Evolutionary conservation across 345 rosid species (phyloP).

Genomic region (Corchorus olitorius): DNA sequence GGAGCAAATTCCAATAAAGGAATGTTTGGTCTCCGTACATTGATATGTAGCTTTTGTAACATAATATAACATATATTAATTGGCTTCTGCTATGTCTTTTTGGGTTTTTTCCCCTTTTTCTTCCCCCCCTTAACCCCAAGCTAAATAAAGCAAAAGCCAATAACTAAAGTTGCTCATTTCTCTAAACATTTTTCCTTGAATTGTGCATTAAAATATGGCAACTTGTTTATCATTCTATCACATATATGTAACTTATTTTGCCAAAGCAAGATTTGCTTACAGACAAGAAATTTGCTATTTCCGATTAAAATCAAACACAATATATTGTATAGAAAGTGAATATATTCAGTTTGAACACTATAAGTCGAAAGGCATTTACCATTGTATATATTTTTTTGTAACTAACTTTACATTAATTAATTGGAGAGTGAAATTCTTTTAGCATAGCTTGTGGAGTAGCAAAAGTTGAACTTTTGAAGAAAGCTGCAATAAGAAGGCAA

Average conservation of each 20-base stretch:
- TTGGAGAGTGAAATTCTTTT: too few relatives aligned
- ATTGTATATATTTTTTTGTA: too few relatives aligned
- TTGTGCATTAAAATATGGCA: conserved; percentile 18
- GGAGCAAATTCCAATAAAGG: conserved; percentile 27
- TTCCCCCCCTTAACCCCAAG: conserved; percentile 22
- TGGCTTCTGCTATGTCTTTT: conserved; percentile 18
- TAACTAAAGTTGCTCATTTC: conserved; percentile 53
- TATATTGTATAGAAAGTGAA: too few relatives aligned
- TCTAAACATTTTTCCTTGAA: conserved; percentile 29
- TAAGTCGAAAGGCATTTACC: too few relatives aligned
- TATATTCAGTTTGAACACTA: too few relatives aligned
- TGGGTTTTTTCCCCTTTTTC: conserved; percentile 19
- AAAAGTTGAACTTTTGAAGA: background rate
- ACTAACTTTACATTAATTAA: too few relatives aligned
- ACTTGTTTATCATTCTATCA: background rate
- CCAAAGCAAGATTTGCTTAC: background rate
- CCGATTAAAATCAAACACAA: background rate
- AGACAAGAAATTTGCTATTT: background rate
- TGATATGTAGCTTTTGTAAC: conserved; percentile 17
- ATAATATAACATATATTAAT: conserved; percentile 21
- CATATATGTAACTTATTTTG: background rate
- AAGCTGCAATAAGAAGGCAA: background rate
- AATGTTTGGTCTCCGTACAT: background rate
- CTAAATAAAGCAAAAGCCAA: conserved; percentile 35
- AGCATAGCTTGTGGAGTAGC: too few relatives aligned